Base-by-base conservation (phyloP, 176 grass and related monocot species). In the Triticum aestivum region DNA sequence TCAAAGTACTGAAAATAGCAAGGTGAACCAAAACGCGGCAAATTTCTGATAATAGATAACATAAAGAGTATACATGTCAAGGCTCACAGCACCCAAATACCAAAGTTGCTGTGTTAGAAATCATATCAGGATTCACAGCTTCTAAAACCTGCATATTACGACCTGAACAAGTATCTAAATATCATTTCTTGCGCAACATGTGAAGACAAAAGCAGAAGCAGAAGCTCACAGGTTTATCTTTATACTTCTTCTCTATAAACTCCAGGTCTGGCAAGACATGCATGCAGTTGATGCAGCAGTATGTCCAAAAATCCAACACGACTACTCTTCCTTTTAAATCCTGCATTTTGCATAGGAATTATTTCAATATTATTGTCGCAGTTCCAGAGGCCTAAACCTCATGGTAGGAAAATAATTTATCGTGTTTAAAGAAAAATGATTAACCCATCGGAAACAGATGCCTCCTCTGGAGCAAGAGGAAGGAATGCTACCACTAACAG, bases 281-380 rank as follows among this genome's bases (percentile, higher is more conserved):
- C 96, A 98, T 98, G 80, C 96, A 98, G 73, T 98, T 98, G 80
- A 98, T 98, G 83, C 93, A 98, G 82, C 96, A 98, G 88, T 95
- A 98, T 30, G 93, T 98, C 96, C 93, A 98, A 92, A 98, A 98
- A 94, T 95, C 96, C 82, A 98, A 86, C 21, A 98, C 75, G 58
- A 98, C 93, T 37, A 98, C 89, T 86, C 79, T 94, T 64, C 93
- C 96, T 89, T 91, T 98, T 83, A 98, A 94, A 88, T 95, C 90
- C 96, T 98, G 91, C 82, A 94, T 32, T 72, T 78, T 78, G 39
- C 65, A 70, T 7, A 52, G 23, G 42, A 61, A 30, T 17, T 17
- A 37, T 82, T 41, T 68, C 45, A 51, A 20, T 77, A 21, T 2
- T 42, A 20, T 72, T 63, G 61, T 52, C 8, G 45, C 76, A 90